Evolutionary conservation across 2,329 filamentous ascomycete genomes (phyloP).

Genomic region (Cladobotryum mycophilum): DNA sequence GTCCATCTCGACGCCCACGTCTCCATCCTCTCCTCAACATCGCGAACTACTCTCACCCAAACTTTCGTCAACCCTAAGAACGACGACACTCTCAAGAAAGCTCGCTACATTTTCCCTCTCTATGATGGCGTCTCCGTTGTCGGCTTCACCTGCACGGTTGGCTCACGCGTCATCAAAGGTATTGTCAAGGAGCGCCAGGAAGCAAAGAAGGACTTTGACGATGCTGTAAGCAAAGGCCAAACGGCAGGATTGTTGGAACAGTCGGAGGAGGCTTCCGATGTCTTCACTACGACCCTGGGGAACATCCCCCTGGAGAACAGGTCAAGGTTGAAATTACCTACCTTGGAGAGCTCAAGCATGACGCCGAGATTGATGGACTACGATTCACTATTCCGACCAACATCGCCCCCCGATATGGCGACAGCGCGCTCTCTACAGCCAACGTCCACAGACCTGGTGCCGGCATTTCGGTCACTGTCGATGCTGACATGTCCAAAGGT

Average conservation of each 20-base stretch:
- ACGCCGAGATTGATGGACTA: slow-evolving; percentile 60
- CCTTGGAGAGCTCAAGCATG: slow-evolving; percentile 65
- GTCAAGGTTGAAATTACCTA: slow-evolving; percentile 59
- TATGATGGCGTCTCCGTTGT: slow-evolving; percentile 68
- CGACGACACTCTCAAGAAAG: slow-evolving; percentile 31
- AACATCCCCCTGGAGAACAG: slow-evolving; percentile 56
- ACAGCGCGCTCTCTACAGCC: neutral
- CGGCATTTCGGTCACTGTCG: slow-evolving; percentile 26
- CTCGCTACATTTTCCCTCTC: slow-evolving; percentile 63
- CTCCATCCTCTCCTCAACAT: slow-evolving; percentile 51
- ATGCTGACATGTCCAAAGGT: slow-evolving; percentile 42
- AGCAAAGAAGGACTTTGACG: slow-evolving; percentile 53
- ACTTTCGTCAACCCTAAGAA: slow-evolving; percentile 54
- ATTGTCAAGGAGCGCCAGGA: slow-evolving; percentile 60
- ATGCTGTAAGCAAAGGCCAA: slow-evolving; percentile 52
- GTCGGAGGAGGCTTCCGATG: slow-evolving; percentile 51
- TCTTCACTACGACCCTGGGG: slow-evolving; percentile 62
- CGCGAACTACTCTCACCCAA: slow-evolving; percentile 44
- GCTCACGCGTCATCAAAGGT: slow-evolving; percentile 53
- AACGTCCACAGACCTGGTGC: neutral
- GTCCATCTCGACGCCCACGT: slow-evolving; percentile 52
- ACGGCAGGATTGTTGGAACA: slow-evolving; percentile 62
- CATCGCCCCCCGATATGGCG: slow-evolving; percentile 62
- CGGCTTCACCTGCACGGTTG: slow-evolving; percentile 59
- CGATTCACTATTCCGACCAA: slow-evolving; percentile 62